Base-by-base conservation (phyloP, 345 rosid genomes). In the Litchi chinensis region DNA sequence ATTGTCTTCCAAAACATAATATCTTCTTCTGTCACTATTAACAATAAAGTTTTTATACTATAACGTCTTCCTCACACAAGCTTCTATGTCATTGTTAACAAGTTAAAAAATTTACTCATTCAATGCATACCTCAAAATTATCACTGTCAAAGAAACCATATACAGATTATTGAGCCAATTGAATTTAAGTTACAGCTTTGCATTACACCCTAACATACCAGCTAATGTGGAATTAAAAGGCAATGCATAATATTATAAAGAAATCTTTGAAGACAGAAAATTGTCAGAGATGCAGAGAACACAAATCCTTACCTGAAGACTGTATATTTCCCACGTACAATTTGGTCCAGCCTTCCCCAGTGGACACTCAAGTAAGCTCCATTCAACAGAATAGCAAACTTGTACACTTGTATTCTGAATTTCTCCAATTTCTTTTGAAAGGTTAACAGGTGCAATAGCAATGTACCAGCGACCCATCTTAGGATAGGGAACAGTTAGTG, bases 401-500 rank as follows among this genome's bases (percentile, higher is more conserved):
- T 79, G 86, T 68, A 82, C 75, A 21, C 39, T 69, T 26, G 81
- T 52, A 74, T 74, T 68, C 73, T 78, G 85, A 71, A 68, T 79
- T 40, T 75, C 83, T 37, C 82, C 90, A 62, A 62, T 71, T 70
- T 76, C 88, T 80, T 78, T 86, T 11, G 87, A 80, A 26, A 87
- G 79, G 86, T 91, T 90, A 64, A 72, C 76, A 72, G 88, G 84
- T 74, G 86, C 43, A 77, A 92, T 78, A 77, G 89, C 81, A n/a
- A 96, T 77, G 82, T 86, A 92, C 99, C 98, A 96, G 28, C 86
- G 89, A 77, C 99, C 98, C 82, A 83, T 82, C 84, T 83, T 92
- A 10, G 99, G 99, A 44, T 76, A 85, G 71, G 13, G 87, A 83
- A 94, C 84, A 71, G 91, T 84, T 70, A 96, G 78, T 26, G 99